These are phyloP conservation scores for Coelastrella sp. DNA, from an alignment of 139 green algal genomes.

Conservation along the genomic window DNA sequence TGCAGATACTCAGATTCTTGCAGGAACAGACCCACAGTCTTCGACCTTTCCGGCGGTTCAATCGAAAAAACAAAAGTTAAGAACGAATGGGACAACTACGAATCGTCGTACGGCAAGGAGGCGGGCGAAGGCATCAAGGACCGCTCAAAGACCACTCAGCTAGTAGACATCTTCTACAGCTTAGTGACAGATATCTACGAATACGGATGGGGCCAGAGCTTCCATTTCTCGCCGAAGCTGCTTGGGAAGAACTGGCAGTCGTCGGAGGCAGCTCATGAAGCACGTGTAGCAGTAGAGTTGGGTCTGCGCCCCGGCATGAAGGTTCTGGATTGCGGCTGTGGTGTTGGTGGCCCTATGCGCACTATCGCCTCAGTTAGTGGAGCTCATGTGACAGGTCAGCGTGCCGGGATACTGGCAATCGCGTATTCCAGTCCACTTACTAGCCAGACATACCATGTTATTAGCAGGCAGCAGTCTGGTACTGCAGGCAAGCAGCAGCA, in stretches of 20 bases:
- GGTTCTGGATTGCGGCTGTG: constrained; percentile 94
- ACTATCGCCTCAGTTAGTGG: constrained; percentile 88
- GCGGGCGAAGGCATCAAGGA: constrained; percentile 66
- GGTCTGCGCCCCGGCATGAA: constrained; percentile 78
- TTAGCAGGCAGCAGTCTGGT: too few relatives aligned
- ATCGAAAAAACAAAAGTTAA: constrained; percentile 76
- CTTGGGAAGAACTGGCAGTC: constrained; percentile 60
- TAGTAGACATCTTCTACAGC: constrained; percentile 83
- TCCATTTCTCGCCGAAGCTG: constrained; percentile 97
- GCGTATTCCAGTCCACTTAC: too few relatives aligned
- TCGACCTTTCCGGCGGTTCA: constrained; percentile 79
- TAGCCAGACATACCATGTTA: too few relatives aligned
- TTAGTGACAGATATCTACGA: constrained; percentile 98
- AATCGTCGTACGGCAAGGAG: constrained; percentile 67
- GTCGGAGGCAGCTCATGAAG: constrained; percentile 92
- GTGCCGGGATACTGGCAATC: too few relatives aligned
- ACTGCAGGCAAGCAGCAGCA: too few relatives aligned
- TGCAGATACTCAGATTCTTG: constrained; percentile 38
- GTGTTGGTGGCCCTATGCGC: constrained; percentile 98
- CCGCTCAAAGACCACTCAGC: constrained; percentile 64
- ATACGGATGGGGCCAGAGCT: constrained; percentile 97
- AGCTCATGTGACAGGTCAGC: constrained; percentile 89
- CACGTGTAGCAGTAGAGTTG: constrained; percentile 81
- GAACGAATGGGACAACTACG: constrained; percentile 74
- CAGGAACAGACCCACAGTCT: constrained; percentile 67